Evolutionary conservation across 2,329 filamentous ascomycete species (phyloP).

Genomic region (Calonectria fujianensis): DNA sequence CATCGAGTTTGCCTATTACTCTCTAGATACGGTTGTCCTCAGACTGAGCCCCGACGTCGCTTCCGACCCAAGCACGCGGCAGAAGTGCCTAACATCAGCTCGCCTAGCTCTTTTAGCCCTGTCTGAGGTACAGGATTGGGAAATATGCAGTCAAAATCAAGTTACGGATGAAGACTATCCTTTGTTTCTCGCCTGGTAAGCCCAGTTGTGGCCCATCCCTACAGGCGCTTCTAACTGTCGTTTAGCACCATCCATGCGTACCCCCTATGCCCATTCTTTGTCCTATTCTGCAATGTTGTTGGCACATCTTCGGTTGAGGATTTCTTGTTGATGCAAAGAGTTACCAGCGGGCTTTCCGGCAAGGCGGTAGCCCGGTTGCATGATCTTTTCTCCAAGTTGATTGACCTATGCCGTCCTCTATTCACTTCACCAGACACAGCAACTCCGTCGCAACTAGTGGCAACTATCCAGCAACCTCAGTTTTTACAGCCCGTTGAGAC

Average conservation of each 20-base stretch:
- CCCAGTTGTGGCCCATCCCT: no score
- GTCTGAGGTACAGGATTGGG: slow-evolving; percentile 19
- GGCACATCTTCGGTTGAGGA: slow-evolving; percentile 22
- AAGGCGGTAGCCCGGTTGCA: slow-evolving; percentile 24
- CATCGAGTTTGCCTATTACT: slow-evolving; percentile 29
- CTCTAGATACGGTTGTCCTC: slow-evolving; percentile 15
- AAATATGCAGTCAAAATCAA: background rate
- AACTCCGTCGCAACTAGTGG: background rate
- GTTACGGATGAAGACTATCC: slow-evolving; percentile 27
- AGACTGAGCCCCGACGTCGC: slow-evolving; percentile 20
- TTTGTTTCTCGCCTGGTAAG: slow-evolving; percentile 26
- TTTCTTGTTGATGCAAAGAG: slow-evolving; percentile 11
- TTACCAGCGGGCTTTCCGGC: slow-evolving; percentile 11
- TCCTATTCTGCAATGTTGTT: slow-evolving; percentile 28
- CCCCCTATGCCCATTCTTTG: slow-evolving; percentile 27
- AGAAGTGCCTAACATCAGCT: slow-evolving; percentile 24
- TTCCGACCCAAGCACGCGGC: slow-evolving; percentile 23
- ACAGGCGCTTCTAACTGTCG: background rate
- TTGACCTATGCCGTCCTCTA: slow-evolving; percentile 25
- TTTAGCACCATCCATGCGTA: slow-evolving; percentile 27
- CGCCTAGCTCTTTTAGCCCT: slow-evolving; percentile 24
- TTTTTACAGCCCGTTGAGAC: background rate
- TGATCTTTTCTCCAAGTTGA: slow-evolving; percentile 28
- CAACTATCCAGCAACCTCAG: background rate
- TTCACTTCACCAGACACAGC: background rate